A percentile compares a stretch with the other conserved stretches of the same genome.
phyloP scores from a whole-genome alignment of 2,329 filamentous ascomycete genomes.

The Aspergillus fischeri region DNA sequence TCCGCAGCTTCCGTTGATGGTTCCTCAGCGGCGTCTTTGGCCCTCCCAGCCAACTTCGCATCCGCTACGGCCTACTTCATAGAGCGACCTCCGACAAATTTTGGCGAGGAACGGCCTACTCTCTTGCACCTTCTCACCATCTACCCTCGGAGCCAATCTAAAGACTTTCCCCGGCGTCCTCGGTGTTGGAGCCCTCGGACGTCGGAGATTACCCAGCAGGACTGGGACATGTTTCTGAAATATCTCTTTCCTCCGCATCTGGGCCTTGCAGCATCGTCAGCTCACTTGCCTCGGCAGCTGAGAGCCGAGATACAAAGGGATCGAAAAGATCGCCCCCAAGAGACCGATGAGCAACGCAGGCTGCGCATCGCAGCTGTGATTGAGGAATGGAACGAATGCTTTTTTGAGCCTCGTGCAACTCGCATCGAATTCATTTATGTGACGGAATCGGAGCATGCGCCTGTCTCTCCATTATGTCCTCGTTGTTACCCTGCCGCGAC shows the following conservation, averaged over 20 bases:
- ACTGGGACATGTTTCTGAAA: conserved; percentile 43
- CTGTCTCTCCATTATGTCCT: conserved; percentile 36
- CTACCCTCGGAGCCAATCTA: conserved; percentile 38
- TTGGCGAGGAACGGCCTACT: conserved; percentile 20
- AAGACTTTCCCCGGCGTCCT: conserved; percentile 40
- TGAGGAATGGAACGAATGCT: conserved; percentile 42
- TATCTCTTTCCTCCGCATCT: conserved; percentile 40
- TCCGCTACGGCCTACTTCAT: conserved; percentile 37
- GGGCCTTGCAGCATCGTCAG: conserved; percentile 33
- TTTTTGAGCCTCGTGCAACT: conserved; percentile 36
- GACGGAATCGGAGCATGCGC: conserved; percentile 28
- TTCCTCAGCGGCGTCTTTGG: conserved; percentile 8
- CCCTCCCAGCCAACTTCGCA: conserved; percentile 29
- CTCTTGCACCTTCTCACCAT: conserved; percentile 38
- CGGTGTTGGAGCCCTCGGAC: conserved; percentile 36
- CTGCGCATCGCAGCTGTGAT: conserved; percentile 37
- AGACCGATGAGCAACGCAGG: conserved; percentile 38
- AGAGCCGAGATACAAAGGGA: conserved; percentile 39
- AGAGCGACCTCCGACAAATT: conserved; percentile 28
- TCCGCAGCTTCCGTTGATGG: conserved; percentile 13
- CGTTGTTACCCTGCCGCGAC: conserved; percentile 39
- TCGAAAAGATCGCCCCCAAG: conserved; percentile 40
- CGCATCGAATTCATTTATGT: conserved; percentile 34
- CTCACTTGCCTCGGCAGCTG: conserved; percentile 34
- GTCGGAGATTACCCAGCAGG: conserved; percentile 36